Base-by-base conservation (phyloP, 441 rosid genomes). In the Pelargonium cotyledonis region DNA sequence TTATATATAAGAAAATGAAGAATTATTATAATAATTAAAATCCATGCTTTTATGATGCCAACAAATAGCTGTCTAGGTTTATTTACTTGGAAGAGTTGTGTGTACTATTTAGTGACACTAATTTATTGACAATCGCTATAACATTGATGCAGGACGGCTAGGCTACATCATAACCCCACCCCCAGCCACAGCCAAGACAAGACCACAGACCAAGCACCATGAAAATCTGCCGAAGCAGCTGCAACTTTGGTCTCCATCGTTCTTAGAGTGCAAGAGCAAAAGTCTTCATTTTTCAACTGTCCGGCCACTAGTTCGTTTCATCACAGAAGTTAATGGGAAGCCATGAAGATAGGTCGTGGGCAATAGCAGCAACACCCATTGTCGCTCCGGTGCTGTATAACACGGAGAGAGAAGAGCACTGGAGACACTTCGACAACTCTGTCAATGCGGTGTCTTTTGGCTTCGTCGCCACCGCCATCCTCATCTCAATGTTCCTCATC, bases 381-480 rank as follows among this genome's bases (percentile, higher is more conserved):
- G 53, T 10, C 4, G 53, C 53, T 9, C 14, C 53, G 26, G 26
- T 23, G 26, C 26, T 23, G 26, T 0, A 23, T 23, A 83, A 78
- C 75, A 67, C 74, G 71, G 85, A 80, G 65, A 76, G 82, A 74
- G 87, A 80, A 31, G 90, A 83, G 3, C 89, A 84, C 38, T 87
- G 89, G 91, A 84, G 80, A 65, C 80, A 83, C 63, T 89, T 83
- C 44, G 96, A 87, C 65, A 85, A 89, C 81, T 89, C 97, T 10
- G 95, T 88, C 46, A 89, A 85, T 74, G 97, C 99, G 0, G 97
- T 47, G 55, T 47, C 55, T 16, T 47, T 47, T 29, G 31, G 31
- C 65, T 90, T 29, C 31, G 31, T 29, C 31, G 31, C 31, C 3
- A 29, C 99, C 43, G 99, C 99, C 69, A 85, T 95, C 75, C 49